A percentile compares a stretch with the other conserved stretches of the same genome.
Evolutionary conservation across 306 rosid genomes (phyloP).

Genomic region (Quercus berberidifolia): DNA sequence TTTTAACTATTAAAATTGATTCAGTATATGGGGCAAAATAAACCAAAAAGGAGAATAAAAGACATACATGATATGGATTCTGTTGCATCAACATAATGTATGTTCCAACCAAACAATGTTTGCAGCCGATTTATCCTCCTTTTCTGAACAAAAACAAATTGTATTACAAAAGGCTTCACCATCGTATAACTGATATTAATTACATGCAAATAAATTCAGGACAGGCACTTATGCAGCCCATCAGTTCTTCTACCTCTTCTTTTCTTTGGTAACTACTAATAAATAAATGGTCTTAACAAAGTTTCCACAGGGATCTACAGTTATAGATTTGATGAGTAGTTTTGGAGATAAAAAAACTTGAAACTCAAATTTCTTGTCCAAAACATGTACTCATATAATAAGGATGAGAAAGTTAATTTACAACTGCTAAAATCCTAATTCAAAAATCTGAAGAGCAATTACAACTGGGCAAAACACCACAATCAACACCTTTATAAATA

Average conservation of each 20-base stretch:
- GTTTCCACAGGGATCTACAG: neutral
- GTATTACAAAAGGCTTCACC: conserved; percentile 3
- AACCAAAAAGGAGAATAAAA: conserved; percentile 4
- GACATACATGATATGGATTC: conserved; percentile 59
- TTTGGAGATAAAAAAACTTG: neutral
- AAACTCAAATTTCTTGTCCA: neutral
- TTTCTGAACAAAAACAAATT: conserved; percentile 43
- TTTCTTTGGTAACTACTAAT: neutral
- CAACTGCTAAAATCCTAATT: neutral
- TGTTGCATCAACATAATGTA: conserved; percentile 65
- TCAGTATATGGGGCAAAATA: neutral
- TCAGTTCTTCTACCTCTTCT: neutral
- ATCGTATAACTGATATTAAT: neutral
- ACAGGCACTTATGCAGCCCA: neutral
- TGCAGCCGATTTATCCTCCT: conserved; percentile 69
- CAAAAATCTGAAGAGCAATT: neutral
- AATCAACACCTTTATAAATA: neutral
- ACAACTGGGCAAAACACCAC: neutral
- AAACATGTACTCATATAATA: neutral
- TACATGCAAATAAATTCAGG: conserved; percentile 3
- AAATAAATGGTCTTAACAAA: neutral
- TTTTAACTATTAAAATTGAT: neutral
- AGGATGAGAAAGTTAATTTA: neutral
- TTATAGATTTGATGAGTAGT: neutral
- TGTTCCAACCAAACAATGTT: conserved; percentile 67